phyloP scores from a whole-genome alignment of 495 filamentous ascomycete species.

The Paragyromitra xinjiangensis region DNA sequence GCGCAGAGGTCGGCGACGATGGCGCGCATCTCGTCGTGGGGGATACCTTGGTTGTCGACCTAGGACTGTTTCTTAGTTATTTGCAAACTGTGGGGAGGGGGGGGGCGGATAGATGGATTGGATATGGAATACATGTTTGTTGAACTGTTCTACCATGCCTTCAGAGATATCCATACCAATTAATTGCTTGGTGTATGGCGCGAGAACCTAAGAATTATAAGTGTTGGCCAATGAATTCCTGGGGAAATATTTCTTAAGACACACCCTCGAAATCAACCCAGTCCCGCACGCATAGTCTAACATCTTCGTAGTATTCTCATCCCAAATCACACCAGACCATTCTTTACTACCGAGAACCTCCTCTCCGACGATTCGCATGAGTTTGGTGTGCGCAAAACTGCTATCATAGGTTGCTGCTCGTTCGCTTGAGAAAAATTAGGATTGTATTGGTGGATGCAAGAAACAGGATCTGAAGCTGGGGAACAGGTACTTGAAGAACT shows the following conservation, averaged over 20 bases:
- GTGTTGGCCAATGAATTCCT: not conserved
- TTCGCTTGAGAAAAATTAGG: slow-evolving; percentile 21
- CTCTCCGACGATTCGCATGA: slow-evolving; percentile 48
- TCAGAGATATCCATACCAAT: slow-evolving; percentile 68
- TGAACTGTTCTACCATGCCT: slow-evolving; percentile 66
- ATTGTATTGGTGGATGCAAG: slow-evolving; percentile 7
- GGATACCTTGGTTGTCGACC: slow-evolving; percentile 58
- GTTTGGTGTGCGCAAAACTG: slow-evolving; percentile 2
- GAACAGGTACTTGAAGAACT: slow-evolving; percentile 45
- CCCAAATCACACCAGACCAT: slow-evolving; percentile 66
- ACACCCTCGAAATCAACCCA: slow-evolving; percentile 62
- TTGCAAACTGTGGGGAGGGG: slow-evolving; percentile 46
- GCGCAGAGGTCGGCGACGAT: slow-evolving; percentile 56
- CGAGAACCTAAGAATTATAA: slow-evolving; percentile 26
- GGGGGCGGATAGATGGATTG: not conserved
- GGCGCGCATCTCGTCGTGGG: slow-evolving; percentile 59
- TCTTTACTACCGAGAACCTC: slow-evolving; percentile 60
- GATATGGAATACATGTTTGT: slow-evolving; percentile 51
- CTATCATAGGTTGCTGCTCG: slow-evolving; percentile 30
- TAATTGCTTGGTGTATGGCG: slow-evolving; percentile 56
- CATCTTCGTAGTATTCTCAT: slow-evolving; percentile 61
- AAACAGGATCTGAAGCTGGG: not conserved
- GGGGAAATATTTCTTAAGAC: not conserved
- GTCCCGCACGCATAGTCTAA: slow-evolving; percentile 74
- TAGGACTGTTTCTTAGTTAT: slow-evolving; percentile 4